Conservation (phyloP, 2,329 filamentous ascomycete genomes). For the Geosmithia flava region DNA sequence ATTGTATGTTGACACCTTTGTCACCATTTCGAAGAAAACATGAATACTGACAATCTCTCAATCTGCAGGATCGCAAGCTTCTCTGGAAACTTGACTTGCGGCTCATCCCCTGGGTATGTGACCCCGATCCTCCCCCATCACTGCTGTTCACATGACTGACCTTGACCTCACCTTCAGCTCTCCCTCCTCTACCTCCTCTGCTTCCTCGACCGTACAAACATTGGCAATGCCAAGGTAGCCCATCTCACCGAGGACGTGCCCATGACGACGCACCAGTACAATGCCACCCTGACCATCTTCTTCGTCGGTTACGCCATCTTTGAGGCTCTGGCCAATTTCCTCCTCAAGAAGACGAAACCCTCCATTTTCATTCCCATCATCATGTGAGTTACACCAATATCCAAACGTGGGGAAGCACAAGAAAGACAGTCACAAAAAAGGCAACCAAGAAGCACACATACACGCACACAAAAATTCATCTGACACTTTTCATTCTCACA, state of each 20-base stretch:
- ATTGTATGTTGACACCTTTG: conserved; percentile 35
- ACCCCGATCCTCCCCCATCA: background rate
- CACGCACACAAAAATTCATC: too few relatives aligned
- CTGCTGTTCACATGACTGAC: conserved; percentile 1
- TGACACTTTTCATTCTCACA: conserved; percentile 10
- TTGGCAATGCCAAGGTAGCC: conserved; percentile 9
- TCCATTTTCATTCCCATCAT: conserved; percentile 66
- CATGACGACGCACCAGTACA: conserved; percentile 33
- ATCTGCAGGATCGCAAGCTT: conserved; percentile 43
- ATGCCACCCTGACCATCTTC: conserved; percentile 33
- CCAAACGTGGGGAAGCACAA: too few relatives aligned
- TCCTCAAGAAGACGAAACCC: conserved; percentile 65
- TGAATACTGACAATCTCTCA: background rate
- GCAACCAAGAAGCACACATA: too few relatives aligned
- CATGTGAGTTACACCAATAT: conserved; percentile 47
- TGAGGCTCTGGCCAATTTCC: conserved; percentile 65
- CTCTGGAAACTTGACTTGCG: conserved; percentile 48
- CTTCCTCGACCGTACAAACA: conserved; percentile 10
- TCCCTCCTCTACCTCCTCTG: conserved; percentile 62
- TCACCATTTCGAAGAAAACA: background rate
- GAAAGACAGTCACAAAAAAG: too few relatives aligned
- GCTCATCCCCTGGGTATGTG: conserved; percentile 45
- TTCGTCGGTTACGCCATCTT: conserved; percentile 54
- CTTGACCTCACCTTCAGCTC: conserved; percentile 27
- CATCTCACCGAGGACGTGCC: conserved; percentile 20